phyloP scores from a whole-genome alignment of 768 basidiomycete species.

The Leccinum subtestaceum region DNA sequence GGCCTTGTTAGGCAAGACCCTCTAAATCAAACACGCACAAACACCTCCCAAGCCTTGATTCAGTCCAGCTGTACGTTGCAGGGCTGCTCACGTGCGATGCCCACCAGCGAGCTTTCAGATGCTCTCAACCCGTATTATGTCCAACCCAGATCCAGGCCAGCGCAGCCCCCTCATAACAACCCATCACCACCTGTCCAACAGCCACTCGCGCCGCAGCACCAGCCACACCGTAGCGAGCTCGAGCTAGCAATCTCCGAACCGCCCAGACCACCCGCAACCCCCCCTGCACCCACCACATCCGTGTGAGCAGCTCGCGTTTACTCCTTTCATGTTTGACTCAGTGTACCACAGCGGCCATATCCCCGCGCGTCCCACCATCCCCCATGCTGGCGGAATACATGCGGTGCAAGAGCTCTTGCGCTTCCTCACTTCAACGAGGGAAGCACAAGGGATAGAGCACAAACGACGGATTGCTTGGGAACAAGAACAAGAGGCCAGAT shows the following conservation, averaged over 20 bases:
- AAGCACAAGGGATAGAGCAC: constrained; percentile 59
- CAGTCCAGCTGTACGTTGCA: neutral
- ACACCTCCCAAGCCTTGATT: constrained; percentile 14
- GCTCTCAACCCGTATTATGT: constrained; percentile 70
- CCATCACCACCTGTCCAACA: constrained; percentile 28
- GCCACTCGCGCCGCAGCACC: constrained; percentile 34
- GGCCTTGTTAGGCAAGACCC: constrained; percentile 23
- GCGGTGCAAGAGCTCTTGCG: constrained; percentile 61
- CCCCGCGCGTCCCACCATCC: constrained; percentile 21
- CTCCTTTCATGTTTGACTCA: constrained; percentile 1
- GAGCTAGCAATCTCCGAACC: constrained; percentile 57
- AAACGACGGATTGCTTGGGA: constrained; percentile 66
- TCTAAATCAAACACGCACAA: constrained; percentile 32
- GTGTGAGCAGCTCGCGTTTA: constrained; percentile 33
- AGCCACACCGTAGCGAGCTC: constrained; percentile 63
- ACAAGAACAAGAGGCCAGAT: constrained; percentile 62
- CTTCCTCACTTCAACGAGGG: constrained; percentile 53
- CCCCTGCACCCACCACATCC: constrained; percentile 29
- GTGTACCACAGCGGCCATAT: constrained; percentile 7
- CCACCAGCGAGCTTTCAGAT: constrained; percentile 73
- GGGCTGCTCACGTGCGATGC: constrained; percentile 36
- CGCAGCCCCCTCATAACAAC: constrained; percentile 13
- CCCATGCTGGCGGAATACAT: constrained; percentile 37
- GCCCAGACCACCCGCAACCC: constrained; percentile 23
- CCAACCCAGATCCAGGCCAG: constrained; percentile 38